Base-by-base conservation (phyloP, 129 eudicot species). In the Helichrysum umbraculigerum region DNA sequence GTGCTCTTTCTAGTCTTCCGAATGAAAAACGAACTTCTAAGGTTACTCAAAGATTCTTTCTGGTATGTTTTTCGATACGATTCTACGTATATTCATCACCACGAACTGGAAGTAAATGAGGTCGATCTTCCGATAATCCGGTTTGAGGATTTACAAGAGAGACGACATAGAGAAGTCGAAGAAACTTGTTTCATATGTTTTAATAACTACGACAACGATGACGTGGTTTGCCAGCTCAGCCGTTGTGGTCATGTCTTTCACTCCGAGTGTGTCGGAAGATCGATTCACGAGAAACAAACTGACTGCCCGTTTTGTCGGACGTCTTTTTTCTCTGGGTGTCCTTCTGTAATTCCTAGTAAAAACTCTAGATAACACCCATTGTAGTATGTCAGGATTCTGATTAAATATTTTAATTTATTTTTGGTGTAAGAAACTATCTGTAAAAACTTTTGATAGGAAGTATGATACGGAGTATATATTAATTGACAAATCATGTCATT, bases 41-140 rank as follows among this genome's bases (percentile, higher is more conserved):
- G 41, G 3, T 30, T 76, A 10, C 56, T 76, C 28, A 76, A 52
- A 2, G 29, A 66, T 14, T 76, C 66, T 52, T 33, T 66, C 17
- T 4, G 34, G 9, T 57, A 37, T 52, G 5, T 76, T 51, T 66
- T 66, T 73, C 73, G 37, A 52, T 54, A 37, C 32, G 56, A 72
- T 35, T 57, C 65, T 34, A 51, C 28, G 3, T 56, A 59, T 19
- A 20, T 69, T 39, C 42, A 41, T 44, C 69, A 59, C 62, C 47
- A 60, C 52, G 59, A 39, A 8, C 11, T 11, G 3, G 44, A 39
- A 2, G 12, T 66, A 30, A 20, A 19, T 5, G 20, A 1, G 12
- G 52, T 71, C 28, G 82, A 78, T 70, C 82, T 78, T 78, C 82
- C 77, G 12, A 70, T 70, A 30, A 59, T 70, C n/a, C 82, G 63